phyloP scores from a whole-genome alignment of 2,329 filamentous ascomycete species.

The Zymoseptoria ardabiliae region DNA sequence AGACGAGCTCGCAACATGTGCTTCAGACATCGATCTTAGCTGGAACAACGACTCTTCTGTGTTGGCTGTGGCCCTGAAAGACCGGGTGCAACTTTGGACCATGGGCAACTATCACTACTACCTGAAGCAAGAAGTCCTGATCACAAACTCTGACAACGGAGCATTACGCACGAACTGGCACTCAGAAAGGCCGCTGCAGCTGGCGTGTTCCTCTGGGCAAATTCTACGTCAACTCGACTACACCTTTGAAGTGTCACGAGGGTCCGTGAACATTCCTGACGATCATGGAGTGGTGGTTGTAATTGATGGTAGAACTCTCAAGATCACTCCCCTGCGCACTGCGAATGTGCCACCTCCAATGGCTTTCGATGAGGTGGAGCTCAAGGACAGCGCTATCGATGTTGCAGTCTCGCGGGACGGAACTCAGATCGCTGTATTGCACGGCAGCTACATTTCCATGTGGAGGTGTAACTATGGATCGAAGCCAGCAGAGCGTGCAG shows the following conservation, averaged over 20 bases:
- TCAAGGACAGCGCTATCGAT: conserved; percentile 61
- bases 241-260: conserved; percentile 59
- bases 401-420: conserved; percentile 63
- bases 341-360: conserved; percentile 90
- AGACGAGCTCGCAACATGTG: conserved; percentile 49
- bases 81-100: conserved; percentile 87
- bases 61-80: conserved; percentile 67
- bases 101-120: conserved; percentile 98
- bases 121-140: conserved; percentile 75
- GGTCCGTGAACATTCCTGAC: conserved; percentile 61
- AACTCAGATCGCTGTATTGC: conserved; percentile 63
- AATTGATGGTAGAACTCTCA: conserved; percentile 73
- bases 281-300: conserved; percentile 53
- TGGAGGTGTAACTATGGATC: conserved; percentile 61
- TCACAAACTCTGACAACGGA: neutral
- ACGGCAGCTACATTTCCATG: conserved; percentile 57
- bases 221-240: conserved; percentile 48
- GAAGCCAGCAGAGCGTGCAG: conserved; percentile 40
- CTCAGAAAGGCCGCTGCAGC: conserved; percentile 69
- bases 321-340: conserved; percentile 75
- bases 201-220: conserved; percentile 36
- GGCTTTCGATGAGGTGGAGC: conserved; percentile 66
- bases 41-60: conserved; percentile 95
- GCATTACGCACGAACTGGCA: conserved; percentile 56
- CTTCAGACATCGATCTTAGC: conserved; percentile 56